Conservation (phyloP, 495 filamentous ascomycete genomes). For the Xylaria flabelliformis region DNA sequence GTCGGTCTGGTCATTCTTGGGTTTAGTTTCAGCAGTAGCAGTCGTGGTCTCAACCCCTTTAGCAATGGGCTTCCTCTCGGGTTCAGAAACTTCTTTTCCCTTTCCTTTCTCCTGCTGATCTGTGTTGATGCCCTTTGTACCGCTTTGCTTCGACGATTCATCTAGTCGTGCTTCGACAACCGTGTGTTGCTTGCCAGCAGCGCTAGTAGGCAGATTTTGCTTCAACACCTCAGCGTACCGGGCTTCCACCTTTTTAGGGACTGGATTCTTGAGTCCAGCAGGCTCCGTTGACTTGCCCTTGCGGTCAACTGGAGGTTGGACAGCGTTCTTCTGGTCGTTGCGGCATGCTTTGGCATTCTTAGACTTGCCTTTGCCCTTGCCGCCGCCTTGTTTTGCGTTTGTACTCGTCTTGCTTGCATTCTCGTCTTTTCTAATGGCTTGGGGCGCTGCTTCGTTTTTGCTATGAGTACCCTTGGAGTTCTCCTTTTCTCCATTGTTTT, state of each 20-base stretch:
- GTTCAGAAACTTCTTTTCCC: not conserved
- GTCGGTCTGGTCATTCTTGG: not conserved
- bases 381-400: not conserved
- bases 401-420: not conserved
- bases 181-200: not conserved
- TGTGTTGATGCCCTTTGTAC: not conserved
- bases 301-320: not conserved
- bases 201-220: too few species aligned
- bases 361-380: constrained; percentile 20
- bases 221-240: not conserved
- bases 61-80: not conserved
- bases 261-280: not conserved
- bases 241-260: not conserved
- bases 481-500: not conserved
- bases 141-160: not conserved
- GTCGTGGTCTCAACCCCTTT: not conserved
- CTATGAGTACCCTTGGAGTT: not conserved
- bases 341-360: constrained; percentile 10
- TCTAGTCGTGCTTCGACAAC: too few species aligned
- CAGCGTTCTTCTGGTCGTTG: not conserved
- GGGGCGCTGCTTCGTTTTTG: not conserved
- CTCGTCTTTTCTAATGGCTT: not conserved
- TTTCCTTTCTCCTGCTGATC: not conserved
- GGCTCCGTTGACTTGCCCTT: not conserved
- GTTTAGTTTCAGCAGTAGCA: not conserved